Conservation (phyloP, 2,329 filamentous ascomycete species). For the Aspergillus sp. region DNA sequence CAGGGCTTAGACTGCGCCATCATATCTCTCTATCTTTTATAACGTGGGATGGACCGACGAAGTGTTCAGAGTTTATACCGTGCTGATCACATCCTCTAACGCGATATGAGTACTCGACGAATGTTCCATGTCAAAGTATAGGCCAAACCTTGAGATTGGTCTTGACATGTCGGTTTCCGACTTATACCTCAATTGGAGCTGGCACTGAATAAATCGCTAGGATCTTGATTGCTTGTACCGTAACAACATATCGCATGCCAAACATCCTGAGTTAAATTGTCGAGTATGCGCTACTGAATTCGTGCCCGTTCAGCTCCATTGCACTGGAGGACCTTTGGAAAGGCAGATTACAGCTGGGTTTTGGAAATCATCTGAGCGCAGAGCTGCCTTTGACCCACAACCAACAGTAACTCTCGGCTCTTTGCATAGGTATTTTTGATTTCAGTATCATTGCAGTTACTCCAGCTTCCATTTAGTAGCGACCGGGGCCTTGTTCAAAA, state of each 20-base stretch:
- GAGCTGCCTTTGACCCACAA: background rate
- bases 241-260: background rate
- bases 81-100: background rate
- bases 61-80: background rate
- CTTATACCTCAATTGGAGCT: background rate
- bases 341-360: background rate
- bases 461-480: background rate
- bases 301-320: background rate
- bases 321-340: conserved; percentile 4
- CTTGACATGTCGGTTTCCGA: background rate
- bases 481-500: background rate
- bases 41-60: background rate
- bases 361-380: background rate
- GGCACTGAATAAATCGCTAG: background rate
- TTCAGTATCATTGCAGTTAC: background rate
- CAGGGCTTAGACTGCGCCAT: conserved; percentile 2
- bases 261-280: background rate
- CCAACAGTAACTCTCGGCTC: background rate
- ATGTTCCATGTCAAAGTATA: background rate
- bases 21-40: background rate
- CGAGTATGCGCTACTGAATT: background rate
- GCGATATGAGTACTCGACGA: background rate
- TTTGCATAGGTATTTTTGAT: background rate
- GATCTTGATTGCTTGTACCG: background rate
- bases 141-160: background rate